Percentiles rank a stretch among this genome's conserved stretches.
Evolutionary conservation across 768 basidiomycete genomes (phyloP).

Genomic region (Boletus tomentosulus): DNA sequence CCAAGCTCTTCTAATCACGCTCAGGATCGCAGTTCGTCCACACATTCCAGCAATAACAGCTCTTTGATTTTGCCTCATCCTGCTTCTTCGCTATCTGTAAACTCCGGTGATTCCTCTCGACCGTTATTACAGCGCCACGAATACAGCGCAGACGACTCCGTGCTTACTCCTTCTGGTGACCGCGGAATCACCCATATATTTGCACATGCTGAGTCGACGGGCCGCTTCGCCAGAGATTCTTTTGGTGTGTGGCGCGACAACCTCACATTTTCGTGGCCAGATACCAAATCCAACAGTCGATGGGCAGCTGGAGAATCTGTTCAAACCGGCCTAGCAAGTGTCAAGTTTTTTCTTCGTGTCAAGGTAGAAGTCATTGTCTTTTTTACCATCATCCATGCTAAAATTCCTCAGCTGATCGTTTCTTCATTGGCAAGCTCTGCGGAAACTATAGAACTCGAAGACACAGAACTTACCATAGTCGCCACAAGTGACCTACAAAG

Average conservation of each 20-base stretch:
- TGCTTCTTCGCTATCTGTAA: conserved; percentile 19
- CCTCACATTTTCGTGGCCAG: conserved; percentile 70
- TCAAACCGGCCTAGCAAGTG: conserved; percentile 55
- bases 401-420: conserved; percentile 41
- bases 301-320: conserved; percentile 83
- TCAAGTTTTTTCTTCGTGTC: conserved; percentile 67
- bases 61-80: conserved; percentile 19
- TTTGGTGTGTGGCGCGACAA: conserved; percentile 61
- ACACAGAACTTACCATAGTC: conserved; percentile 62
- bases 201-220: conserved; percentile 55
- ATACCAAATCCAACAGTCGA: conserved; percentile 59
- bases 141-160: conserved; percentile 10
- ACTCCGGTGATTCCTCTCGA: conserved; percentile 24
- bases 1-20: conserved; percentile 27
- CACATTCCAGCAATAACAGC: conserved; percentile 1
- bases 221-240: conserved; percentile 51
- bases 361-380: conserved; percentile 45
- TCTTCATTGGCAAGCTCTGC: conserved; percentile 43
- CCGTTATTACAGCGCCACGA: conserved; percentile 22
- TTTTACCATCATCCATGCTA: conserved; percentile 10
- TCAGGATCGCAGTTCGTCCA: conserved; percentile 16
- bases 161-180: conserved; percentile 9
- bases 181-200: conserved; percentile 47
- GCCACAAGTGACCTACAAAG: conserved; percentile 69
- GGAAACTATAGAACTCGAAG: conserved; percentile 66